Conservation (phyloP, 2,329 filamentous ascomycete species). For the Chrysosporium queenslandicum region DNA sequence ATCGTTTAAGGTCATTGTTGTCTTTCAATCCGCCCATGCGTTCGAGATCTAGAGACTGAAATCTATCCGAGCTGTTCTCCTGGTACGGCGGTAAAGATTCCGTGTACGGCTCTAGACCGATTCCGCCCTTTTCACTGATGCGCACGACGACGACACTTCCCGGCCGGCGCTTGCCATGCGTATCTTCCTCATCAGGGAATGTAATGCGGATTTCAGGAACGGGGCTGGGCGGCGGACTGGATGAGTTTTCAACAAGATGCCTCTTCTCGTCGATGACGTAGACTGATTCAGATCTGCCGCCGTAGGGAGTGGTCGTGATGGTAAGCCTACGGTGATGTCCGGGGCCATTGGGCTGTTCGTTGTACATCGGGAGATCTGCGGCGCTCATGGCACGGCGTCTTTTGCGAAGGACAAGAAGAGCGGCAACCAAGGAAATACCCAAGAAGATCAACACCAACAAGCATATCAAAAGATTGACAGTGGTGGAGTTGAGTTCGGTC, state of each 20-base stretch:
- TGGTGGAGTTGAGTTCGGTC: conserved; percentile 47
- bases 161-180: conserved; percentile 63
- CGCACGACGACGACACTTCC: conserved; percentile 85
- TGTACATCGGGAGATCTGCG: conserved; percentile 38
- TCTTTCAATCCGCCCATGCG: conserved; percentile 90
- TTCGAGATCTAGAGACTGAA: conserved; percentile 90
- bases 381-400: conserved; percentile 45
- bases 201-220: conserved; percentile 97
- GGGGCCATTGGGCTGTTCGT: conserved; percentile 41
- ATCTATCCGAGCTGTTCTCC: conserved; percentile 65
- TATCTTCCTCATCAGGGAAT: conserved; percentile 87
- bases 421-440: conserved; percentile 55
- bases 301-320: conserved; percentile 41
- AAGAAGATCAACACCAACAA: conserved; percentile 70
- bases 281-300: conserved; percentile 56
- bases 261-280: conserved; percentile 72
- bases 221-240: conserved; percentile 65
- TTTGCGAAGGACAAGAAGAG: conserved; percentile 63
- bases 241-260: conserved; percentile 64
- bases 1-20: conserved; percentile 46
- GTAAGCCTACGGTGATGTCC: conserved; percentile 49
- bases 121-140: conserved; percentile 72
- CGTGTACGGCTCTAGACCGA: conserved; percentile 76
- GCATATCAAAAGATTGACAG: conserved; percentile 67
- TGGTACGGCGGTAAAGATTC: conserved; percentile 83